phyloP scores from a whole-genome alignment of 2,329 filamentous ascomycete species.

The Aspergillus fumigatiaffinis region DNA sequence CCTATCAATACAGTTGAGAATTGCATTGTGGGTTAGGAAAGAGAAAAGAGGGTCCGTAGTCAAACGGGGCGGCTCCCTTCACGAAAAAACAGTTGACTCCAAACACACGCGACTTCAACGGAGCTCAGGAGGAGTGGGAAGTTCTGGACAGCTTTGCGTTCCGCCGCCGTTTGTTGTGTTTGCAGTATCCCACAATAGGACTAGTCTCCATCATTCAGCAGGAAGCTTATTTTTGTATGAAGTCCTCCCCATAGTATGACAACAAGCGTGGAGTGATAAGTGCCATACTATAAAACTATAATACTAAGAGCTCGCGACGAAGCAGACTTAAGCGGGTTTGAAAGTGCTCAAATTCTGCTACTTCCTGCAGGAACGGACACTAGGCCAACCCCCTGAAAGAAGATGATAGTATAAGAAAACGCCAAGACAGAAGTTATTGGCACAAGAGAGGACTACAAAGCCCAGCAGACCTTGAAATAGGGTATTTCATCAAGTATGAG shows the following conservation, averaged over 20 bases:
- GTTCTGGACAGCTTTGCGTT: conserved; percentile 33
- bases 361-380: not conserved
- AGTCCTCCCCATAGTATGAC: not conserved
- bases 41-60: conserved; percentile 12
- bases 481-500: not conserved
- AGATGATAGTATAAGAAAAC: not conserved
- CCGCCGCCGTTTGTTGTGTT: conserved; percentile 30
- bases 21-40: conserved; percentile 54
- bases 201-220: not conserved
- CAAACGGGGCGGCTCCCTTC: conserved; percentile 7
- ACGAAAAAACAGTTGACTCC: conserved; percentile 8
- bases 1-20: conserved; percentile 58
- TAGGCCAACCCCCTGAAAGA: not conserved
- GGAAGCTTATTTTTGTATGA: not conserved
- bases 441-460: not conserved
- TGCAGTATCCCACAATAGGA: conserved; percentile 19
- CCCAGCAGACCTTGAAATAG: not conserved
- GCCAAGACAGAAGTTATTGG: not conserved
- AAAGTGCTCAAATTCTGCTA: not conserved
- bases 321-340: not conserved
- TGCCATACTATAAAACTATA: not conserved
- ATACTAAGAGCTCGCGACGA: not conserved
- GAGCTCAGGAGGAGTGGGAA: conserved; percentile 14
- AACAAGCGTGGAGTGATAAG: not conserved
- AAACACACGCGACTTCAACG: conserved; percentile 14